phyloP scores from a whole-genome alignment of 768 basidiomycete species.

The Pluteus cervinus region DNA sequence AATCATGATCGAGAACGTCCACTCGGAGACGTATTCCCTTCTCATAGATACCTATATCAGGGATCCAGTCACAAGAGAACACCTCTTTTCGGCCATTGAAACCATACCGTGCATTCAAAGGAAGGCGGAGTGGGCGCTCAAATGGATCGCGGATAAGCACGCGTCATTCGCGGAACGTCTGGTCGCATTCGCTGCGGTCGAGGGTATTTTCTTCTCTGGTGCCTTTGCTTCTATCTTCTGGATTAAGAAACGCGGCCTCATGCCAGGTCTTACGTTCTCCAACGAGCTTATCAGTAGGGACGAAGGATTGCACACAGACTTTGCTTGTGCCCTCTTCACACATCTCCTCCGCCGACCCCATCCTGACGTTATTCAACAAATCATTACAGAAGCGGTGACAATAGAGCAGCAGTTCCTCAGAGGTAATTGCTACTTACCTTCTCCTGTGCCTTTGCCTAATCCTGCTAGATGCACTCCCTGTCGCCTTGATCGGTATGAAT shows the following conservation, averaged over 20 bases:
- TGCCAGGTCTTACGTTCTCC: conserved; percentile 96
- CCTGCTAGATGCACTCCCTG: conserved; percentile 72
- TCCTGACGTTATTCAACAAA: conserved; percentile 64
- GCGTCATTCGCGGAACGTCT: conserved; percentile 88
- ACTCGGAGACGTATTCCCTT: conserved; percentile 96
- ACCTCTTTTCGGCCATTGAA: conserved; percentile 89
- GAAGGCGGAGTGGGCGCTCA: conserved; percentile 94
- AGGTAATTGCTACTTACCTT: conserved; percentile 39
- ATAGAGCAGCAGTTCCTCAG: conserved; percentile 91
- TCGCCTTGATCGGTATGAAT: conserved; percentile 93
- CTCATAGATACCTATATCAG: conserved; percentile 97
- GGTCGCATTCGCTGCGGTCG: conserved; percentile 93
- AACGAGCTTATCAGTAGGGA: conserved; percentile 97
- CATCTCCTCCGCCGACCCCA: conserved; percentile 83
- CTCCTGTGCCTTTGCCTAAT: conserved; percentile 53
- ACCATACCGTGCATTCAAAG: conserved; percentile 89
- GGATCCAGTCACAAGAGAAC: conserved; percentile 67
- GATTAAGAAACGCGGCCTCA: conserved; percentile 96
- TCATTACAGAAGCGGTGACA: conserved; percentile 80
- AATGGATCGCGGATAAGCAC: conserved; percentile 79
- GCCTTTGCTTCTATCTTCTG: conserved; percentile 95
- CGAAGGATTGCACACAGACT: conserved; percentile 97
- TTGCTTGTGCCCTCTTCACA: conserved; percentile 87
- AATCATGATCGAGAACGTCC: conserved; percentile 99
- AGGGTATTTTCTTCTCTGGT: conserved; percentile 97